Evolutionary conservation across 768 basidiomycete species (phyloP).

Genomic region (Lentinula edodes): DNA sequence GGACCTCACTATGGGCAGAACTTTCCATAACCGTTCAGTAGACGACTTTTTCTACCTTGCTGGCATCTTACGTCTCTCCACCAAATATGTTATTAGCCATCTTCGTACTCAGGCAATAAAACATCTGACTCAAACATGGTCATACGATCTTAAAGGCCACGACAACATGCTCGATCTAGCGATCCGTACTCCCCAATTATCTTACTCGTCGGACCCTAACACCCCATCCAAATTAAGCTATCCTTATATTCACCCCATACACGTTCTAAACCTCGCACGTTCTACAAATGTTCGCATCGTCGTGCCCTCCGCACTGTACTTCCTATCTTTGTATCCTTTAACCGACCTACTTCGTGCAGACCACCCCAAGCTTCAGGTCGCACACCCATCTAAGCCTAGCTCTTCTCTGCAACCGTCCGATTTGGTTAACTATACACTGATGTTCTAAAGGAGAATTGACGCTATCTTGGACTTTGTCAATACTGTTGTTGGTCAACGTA

Average conservation of each 20-base stretch:
- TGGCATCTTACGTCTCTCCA: conserved; percentile 51
- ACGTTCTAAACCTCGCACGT: conserved; percentile 50
- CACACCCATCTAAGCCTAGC: conserved; percentile 46
- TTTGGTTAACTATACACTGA: conserved; percentile 45
- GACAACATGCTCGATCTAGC: conserved; percentile 51
- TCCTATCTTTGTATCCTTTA: conserved; percentile 53
- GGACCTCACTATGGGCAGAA: conserved; percentile 16
- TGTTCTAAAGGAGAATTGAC: conserved; percentile 52
- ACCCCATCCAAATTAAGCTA: conserved; percentile 32
- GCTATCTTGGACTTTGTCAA: conserved; percentile 44
- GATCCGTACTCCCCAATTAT: conserved; percentile 30
- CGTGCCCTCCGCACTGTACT: conserved; percentile 48
- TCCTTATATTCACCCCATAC: conserved; percentile 54
- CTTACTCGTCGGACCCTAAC: background rate
- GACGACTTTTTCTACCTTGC: conserved; percentile 54
- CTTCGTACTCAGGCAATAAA: conserved; percentile 48
- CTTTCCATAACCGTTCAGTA: conserved; percentile 31
- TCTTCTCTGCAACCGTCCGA: conserved; percentile 35
- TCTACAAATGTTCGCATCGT: conserved; percentile 42
- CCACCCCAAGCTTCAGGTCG: conserved; percentile 45
- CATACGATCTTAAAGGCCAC: conserved; percentile 47
- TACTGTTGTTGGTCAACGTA: conserved; percentile 29
- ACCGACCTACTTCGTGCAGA: conserved; percentile 40
- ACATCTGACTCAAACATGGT: conserved; percentile 46
- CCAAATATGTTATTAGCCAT: conserved; percentile 52